Percentiles rank a stretch among this genome's conserved stretches.
Conservation (phyloP, 192 early-diverging fungal species). For the Umbelopsis sp. region DNA sequence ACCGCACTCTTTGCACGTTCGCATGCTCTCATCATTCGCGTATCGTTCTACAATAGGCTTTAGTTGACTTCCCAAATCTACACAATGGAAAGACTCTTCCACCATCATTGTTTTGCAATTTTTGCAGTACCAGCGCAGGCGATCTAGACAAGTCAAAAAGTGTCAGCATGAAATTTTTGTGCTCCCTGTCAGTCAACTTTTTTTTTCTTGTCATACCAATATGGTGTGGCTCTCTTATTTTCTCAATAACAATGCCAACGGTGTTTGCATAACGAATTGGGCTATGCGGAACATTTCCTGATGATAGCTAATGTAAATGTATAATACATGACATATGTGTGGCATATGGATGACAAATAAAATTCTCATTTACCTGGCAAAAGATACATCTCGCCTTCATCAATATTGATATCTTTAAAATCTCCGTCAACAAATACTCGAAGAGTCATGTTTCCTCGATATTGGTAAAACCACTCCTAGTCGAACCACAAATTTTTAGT, state of each 20-base stretch:
- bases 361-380: constrained; percentile 71
- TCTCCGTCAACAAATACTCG: constrained; percentile 80
- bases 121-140: constrained; percentile 95
- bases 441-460: constrained; percentile 92
- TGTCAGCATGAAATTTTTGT: neutral
- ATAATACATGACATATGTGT: neutral
- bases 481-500: neutral
- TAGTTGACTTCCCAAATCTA: constrained; percentile 86
- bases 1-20: constrained; percentile 81
- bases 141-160: constrained; percentile 61
- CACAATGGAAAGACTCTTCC: constrained; percentile 89
- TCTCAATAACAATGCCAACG: constrained; percentile 94
- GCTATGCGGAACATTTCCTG: constrained; percentile 91
- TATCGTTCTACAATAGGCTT: constrained; percentile 92
- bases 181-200: neutral
- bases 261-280: constrained; percentile 93
- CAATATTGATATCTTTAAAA: constrained; percentile 84
- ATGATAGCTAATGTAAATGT: neutral
- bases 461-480: constrained; percentile 96
- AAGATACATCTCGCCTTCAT: constrained; percentile 96
- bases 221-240: constrained; percentile 72
- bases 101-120: constrained; percentile 82
- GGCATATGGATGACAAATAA: too few species aligned
- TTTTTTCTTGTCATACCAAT: constrained; percentile 49
- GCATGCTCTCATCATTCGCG: constrained; percentile 59